Evolutionary conservation across 805 yeast genomes (phyloP), one percentile per base, ranked within the genome.

Genomic region (Lipomyces oligophaga): DNA sequence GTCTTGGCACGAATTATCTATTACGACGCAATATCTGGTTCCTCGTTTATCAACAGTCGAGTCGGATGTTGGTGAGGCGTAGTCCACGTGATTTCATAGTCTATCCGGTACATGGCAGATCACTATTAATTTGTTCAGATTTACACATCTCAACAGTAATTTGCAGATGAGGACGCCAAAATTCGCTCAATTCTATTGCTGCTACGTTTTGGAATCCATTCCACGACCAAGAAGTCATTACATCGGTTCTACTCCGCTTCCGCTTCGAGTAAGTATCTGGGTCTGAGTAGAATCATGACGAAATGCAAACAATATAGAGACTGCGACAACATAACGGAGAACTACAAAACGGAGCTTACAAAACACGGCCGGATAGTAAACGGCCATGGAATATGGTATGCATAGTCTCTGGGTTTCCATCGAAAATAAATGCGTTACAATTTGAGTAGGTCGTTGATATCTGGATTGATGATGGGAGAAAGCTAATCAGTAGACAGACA

Each of bases 221-320:
- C 72, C 77, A 8, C 78, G 76, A 54, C 76, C 77, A 19, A 68
- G 68, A 33, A 75, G 83, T 7, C 80, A 80, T 58, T 85, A 85
- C 59, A 76, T 85, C 3, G 95, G 95, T 0, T 85, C 94, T 0
- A 83, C 94, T 0, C 90, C 93, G 1, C 76, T 84, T 58, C 94
- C 94, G 0, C 60, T 67, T 8, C 60, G 80, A 56, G 71, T 67
- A 52, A 31, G 68, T 47, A 13, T 8, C 21, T 10, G 11, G n/a
- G n/a, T n/a, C n/a, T n/a, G n/a, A n/a, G n/a, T n/a, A 8, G 8
- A 20, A 16, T n/a, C n/a, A n/a, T n/a, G n/a, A n/a, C n/a, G n/a
- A n/a, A n/a, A n/a, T n/a, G n/a, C n/a, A n/a, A n/a, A n/a, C n/a
- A n/a, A n/a, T 4, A 2, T 58, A 75, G 54, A 63, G 95, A 39